These are phyloP conservation scores for Lepiota venenata DNA, from an alignment of 768 basidiomycete genomes.

Conservation along the genomic window DNA sequence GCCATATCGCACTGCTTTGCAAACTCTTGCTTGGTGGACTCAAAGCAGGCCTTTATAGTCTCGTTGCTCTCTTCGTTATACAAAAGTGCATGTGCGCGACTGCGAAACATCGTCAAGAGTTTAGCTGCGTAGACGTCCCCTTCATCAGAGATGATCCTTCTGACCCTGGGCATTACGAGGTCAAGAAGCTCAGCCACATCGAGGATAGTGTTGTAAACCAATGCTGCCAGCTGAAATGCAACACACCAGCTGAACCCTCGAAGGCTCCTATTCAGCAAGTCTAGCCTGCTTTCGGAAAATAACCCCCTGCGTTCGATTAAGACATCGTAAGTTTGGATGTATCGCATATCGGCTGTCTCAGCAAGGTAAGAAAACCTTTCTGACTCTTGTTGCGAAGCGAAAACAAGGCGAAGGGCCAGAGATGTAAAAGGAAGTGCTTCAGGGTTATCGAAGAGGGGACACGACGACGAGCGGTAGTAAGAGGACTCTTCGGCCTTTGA, in stretches of 20 bases:
- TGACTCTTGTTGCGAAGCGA: slow-evolving; percentile 29
- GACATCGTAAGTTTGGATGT: slow-evolving; percentile 30
- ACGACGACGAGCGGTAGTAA: slow-evolving; percentile 4
- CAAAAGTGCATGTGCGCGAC: slow-evolving; percentile 20
- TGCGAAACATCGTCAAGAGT: slow-evolving; percentile 38
- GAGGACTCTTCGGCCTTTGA: not conserved
- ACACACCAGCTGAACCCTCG: slow-evolving; percentile 40
- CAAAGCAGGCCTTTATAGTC: slow-evolving; percentile 30
- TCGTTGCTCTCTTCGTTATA: slow-evolving; percentile 24
- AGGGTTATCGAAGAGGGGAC: slow-evolving; percentile 19
- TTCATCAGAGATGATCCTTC: slow-evolving; percentile 21
- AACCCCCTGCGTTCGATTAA: slow-evolving; percentile 37
- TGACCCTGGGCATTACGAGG: slow-evolving; percentile 32
- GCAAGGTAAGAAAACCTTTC: slow-evolving; percentile 35
- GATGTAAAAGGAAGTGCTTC: slow-evolving; percentile 52
- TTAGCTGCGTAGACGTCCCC: slow-evolving; percentile 33
- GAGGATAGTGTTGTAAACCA: slow-evolving; percentile 36
- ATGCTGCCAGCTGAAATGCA: slow-evolving; percentile 58
- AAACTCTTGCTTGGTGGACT: slow-evolving; percentile 22
- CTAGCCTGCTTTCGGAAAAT: slow-evolving; percentile 36
- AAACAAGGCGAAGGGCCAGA: slow-evolving; percentile 49
- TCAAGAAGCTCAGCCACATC: slow-evolving; percentile 49
- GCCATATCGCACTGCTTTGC: slow-evolving; percentile 17
- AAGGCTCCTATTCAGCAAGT: slow-evolving; percentile 30
- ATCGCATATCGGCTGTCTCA: slow-evolving; percentile 34